Evolutionary conservation across 139 green algal species (phyloP).

Genomic region (Picochlorum costavermella): DNA sequence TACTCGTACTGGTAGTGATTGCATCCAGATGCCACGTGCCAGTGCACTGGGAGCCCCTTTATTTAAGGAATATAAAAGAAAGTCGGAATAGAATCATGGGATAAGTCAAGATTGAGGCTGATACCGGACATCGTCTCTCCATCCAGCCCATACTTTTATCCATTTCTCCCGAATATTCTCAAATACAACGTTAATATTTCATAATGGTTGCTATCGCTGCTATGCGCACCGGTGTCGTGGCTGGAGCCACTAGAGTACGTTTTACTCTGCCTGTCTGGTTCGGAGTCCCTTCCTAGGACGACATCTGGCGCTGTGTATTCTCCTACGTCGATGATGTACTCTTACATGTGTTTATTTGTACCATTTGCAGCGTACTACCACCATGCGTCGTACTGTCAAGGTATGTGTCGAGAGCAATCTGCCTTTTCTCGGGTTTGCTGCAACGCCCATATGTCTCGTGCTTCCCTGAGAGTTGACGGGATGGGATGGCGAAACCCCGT

Average conservation of each 20-base stretch:
- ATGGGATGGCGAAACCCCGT: too few species aligned
- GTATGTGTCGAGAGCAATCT: constrained; percentile 2
- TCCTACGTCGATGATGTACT: background rate
- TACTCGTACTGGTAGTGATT: too few species aligned
- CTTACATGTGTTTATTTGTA: constrained; percentile 1
- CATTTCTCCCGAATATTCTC: background rate
- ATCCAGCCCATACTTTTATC: background rate
- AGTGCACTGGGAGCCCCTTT: too few species aligned
- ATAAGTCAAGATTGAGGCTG: background rate
- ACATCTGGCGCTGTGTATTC: background rate
- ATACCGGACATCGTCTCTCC: background rate
- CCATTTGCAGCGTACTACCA: constrained; percentile 21
- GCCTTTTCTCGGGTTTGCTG: background rate
- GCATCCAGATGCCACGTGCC: too few species aligned
- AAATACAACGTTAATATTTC: constrained; percentile 3
- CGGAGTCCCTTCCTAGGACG: background rate
- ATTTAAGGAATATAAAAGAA: too few species aligned
- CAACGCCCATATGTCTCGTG: background rate
- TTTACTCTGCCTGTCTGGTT: background rate
- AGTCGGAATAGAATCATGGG: too few species aligned
- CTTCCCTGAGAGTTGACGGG: background rate
- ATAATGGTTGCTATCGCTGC: constrained; percentile 10
- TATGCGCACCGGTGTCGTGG: constrained; percentile 2
- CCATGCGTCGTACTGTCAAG: constrained; percentile 38
- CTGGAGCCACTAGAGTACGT: constrained; percentile 7